phyloP scores from a whole-genome alignment of 2,329 filamentous ascomycete genomes.

The Magnaporthales sp. region DNA sequence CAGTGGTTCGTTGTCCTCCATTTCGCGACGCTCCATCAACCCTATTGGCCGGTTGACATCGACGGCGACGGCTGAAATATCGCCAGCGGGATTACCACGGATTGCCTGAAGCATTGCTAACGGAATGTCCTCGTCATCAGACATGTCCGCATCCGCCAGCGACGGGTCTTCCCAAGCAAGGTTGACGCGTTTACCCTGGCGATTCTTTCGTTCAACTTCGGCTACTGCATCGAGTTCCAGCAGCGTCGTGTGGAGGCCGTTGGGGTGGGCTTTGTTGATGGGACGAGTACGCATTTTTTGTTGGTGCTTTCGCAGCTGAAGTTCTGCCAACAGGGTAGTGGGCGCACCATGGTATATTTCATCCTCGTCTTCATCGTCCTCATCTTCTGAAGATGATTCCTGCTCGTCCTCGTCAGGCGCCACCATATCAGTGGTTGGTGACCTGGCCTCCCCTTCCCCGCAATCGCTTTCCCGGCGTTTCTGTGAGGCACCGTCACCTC shows the following conservation, averaged over 20 bases:
- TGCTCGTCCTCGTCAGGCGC: conserved; percentile 20
- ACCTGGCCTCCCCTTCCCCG: conserved; percentile 8
- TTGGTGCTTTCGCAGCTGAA: conserved; percentile 84
- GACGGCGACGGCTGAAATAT: conserved; percentile 36
- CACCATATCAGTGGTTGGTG: conserved; percentile 7
- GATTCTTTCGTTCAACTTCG: conserved; percentile 69
- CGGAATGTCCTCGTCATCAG: conserved; percentile 75
- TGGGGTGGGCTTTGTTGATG: conserved; percentile 50
- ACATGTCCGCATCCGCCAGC: conserved; percentile 32
- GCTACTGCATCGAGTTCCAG: conserved; percentile 86
- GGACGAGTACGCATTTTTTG: conserved; percentile 72
- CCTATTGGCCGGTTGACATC: conserved; percentile 60
- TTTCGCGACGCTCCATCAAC: conserved; percentile 68
- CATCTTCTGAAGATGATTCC: conserved; percentile 27
- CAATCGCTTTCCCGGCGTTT: background rate
- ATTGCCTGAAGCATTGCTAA: conserved; percentile 70
- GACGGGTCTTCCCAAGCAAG: conserved; percentile 80
- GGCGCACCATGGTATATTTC: conserved; percentile 60
- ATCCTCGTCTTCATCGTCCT: conserved; percentile 34
- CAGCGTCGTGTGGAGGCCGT: conserved; percentile 84
- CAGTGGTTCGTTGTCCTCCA: conserved; percentile 89
- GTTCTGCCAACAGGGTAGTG: conserved; percentile 83
- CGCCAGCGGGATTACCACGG: conserved; percentile 41
- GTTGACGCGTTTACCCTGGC: conserved; percentile 68
- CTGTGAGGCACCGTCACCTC: background rate